Evolutionary conservation across 331 rosid genomes (phyloP).

Genomic region (Stylosanthes scabra): DNA sequence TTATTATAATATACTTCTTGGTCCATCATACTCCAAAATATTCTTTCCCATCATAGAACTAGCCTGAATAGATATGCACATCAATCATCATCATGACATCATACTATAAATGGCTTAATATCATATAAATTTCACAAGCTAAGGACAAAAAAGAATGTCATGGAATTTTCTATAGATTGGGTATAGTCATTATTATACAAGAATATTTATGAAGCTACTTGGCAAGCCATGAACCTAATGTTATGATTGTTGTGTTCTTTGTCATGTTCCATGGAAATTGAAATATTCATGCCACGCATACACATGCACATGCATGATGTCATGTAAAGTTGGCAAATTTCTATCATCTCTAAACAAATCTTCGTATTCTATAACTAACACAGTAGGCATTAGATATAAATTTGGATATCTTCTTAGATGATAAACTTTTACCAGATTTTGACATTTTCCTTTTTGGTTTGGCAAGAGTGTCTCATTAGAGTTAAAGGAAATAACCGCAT

Average conservation of each 20-base stretch:
- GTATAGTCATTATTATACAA: too few species aligned
- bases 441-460: background rate
- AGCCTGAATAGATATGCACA: too few species aligned
- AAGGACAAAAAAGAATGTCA: too few species aligned
- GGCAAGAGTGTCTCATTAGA: background rate
- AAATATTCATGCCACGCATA: constrained; percentile 2
- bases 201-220: background rate
- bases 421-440: background rate
- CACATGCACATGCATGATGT: constrained; percentile 4
- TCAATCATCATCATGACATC: too few species aligned
- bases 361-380: background rate
- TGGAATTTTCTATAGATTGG: too few species aligned
- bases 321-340: background rate
- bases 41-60: too few species aligned
- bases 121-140: too few species aligned
- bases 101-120: too few species aligned
- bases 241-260: background rate
- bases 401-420: background rate
- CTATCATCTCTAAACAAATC: background rate
- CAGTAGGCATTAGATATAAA: background rate
- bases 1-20: too few species aligned
- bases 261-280: constrained; percentile 20
- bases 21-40: too few species aligned
- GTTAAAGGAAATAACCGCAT: background rate
- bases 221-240: constrained; percentile 3